Percentiles rank a stretch among this genome's conserved stretches.
phyloP scores from a whole-genome alignment of 805 yeast genomes.

The Metschnikowia kofuensis region DNA sequence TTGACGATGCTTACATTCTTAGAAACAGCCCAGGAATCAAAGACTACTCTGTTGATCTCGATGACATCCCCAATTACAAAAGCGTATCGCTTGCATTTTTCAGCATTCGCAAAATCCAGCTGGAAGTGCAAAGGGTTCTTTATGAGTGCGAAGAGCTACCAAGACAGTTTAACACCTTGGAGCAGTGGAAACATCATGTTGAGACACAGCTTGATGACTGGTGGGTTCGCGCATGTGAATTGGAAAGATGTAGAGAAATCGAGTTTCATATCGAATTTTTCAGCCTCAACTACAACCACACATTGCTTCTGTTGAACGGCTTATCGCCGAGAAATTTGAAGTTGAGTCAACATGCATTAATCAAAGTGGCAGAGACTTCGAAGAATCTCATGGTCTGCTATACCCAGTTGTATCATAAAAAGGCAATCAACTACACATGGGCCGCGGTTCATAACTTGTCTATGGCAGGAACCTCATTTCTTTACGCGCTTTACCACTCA shows the following conservation, averaged over 20 bases:
- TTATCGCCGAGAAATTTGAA: slow-evolving; percentile 67
- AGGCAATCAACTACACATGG: slow-evolving; percentile 82
- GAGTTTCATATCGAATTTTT: slow-evolving; percentile 70
- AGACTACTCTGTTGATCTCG: slow-evolving; percentile 32
- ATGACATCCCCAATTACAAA: slow-evolving; percentile 58
- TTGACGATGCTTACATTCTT: slow-evolving; percentile 68
- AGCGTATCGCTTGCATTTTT: slow-evolving; percentile 64
- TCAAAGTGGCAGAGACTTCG: slow-evolving; percentile 59
- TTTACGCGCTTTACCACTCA: slow-evolving; percentile 73
- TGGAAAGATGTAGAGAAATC: slow-evolving; percentile 56
- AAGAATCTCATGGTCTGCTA: slow-evolving; percentile 65
- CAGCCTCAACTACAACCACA: slow-evolving; percentile 72
- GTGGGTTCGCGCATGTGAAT: slow-evolving; percentile 54
- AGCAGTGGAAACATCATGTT: slow-evolving; percentile 63
- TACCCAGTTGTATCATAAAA: slow-evolving; percentile 51
- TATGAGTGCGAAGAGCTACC: slow-evolving; percentile 76
- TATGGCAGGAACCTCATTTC: slow-evolving; percentile 83
- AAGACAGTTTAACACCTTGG: slow-evolving; percentile 48
- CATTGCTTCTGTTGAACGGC: slow-evolving; percentile 70
- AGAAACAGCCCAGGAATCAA: slow-evolving; percentile 24
- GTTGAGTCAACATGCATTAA: slow-evolving; percentile 51
- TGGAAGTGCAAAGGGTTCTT: slow-evolving; percentile 67
- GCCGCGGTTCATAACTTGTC: slow-evolving; percentile 86
- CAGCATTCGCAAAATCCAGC: slow-evolving; percentile 68
- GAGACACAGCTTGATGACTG: slow-evolving; percentile 56